phyloP scores from a whole-genome alignment of 2,329 filamentous ascomycete species.

The Fusarium penzigii region DNA sequence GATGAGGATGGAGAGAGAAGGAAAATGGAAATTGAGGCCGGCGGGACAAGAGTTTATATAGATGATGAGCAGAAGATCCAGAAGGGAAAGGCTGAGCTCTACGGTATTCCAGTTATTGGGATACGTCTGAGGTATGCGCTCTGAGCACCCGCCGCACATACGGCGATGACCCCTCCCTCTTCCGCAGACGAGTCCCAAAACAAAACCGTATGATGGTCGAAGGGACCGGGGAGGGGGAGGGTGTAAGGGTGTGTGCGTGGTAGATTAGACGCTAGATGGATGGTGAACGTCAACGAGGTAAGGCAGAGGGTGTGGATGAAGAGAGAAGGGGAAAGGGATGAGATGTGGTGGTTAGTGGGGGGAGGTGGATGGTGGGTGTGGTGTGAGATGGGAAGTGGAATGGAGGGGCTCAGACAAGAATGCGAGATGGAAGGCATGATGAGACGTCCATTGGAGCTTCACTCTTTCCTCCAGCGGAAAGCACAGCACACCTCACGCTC shows the following conservation, averaged over 20 bases:
- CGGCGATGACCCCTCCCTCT: neutral
- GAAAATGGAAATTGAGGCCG: constrained; percentile 16
- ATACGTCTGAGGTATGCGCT: neutral
- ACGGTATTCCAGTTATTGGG: neutral
- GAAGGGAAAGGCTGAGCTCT: constrained; percentile 13
- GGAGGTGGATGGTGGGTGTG: too few species aligned
- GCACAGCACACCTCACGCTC: too few species aligned
- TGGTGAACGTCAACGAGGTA: constrained; percentile 15
- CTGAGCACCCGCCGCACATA: neutral
- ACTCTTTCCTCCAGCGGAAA: too few species aligned
- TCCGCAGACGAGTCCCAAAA: constrained; percentile 20
- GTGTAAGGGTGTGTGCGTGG: constrained; percentile 21
- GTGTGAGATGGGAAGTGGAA: too few species aligned
- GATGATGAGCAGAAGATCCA: constrained; percentile 21
- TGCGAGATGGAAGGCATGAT: too few species aligned
- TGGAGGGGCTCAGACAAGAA: too few species aligned
- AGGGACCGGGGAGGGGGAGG: constrained; percentile 22
- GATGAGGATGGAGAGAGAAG: constrained; percentile 29
- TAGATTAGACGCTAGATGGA: constrained; percentile 25
- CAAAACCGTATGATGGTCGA: constrained; percentile 30
- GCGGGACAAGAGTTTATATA: constrained; percentile 32
- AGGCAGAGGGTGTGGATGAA: too few species aligned
- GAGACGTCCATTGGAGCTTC: too few species aligned
- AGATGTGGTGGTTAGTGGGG: too few species aligned
- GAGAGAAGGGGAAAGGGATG: too few species aligned